phyloP scores from a whole-genome alignment of 2,329 filamentous ascomycete species.

The Penicillium sp. region DNA sequence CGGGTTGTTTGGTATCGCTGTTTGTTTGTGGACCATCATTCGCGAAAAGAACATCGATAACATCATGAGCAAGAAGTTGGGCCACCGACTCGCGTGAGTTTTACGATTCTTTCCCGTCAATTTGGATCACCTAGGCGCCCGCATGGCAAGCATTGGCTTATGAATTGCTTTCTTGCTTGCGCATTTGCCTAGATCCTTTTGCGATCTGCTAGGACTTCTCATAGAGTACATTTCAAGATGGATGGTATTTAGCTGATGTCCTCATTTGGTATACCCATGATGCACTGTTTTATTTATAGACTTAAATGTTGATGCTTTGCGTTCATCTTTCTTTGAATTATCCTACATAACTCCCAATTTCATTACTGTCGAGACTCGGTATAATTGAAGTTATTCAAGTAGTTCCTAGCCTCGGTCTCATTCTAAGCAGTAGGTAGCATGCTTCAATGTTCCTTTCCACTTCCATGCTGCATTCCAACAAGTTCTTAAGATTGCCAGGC shows the following conservation, averaged over 20 bases:
- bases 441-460: neutral
- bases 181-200: neutral
- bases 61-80: constrained; percentile 26
- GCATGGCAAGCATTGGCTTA: neutral
- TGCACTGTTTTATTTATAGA: constrained; percentile 13
- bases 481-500: neutral
- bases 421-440: neutral
- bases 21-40: constrained; percentile 60
- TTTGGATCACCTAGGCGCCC: neutral
- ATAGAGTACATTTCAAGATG: constrained; percentile 8
- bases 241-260: constrained; percentile 5
- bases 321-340: neutral
- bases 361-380: neutral
- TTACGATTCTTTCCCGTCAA: neutral
- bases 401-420: neutral
- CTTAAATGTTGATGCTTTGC: constrained; percentile 15
- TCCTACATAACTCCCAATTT: neutral
- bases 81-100: constrained; percentile 34
- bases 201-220: neutral
- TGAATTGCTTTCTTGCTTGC: neutral
- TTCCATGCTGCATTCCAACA: neutral
- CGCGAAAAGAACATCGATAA: constrained; percentile 37
- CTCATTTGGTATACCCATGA: constrained; percentile 4
- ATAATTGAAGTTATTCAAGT: neutral
- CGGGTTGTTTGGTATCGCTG: constrained; percentile 64